A percentile compares a stretch with the other conserved stretches of the same genome.
Conservation (phyloP, 2,329 filamentous ascomycete species). For the Aspergillus persii region DNA sequence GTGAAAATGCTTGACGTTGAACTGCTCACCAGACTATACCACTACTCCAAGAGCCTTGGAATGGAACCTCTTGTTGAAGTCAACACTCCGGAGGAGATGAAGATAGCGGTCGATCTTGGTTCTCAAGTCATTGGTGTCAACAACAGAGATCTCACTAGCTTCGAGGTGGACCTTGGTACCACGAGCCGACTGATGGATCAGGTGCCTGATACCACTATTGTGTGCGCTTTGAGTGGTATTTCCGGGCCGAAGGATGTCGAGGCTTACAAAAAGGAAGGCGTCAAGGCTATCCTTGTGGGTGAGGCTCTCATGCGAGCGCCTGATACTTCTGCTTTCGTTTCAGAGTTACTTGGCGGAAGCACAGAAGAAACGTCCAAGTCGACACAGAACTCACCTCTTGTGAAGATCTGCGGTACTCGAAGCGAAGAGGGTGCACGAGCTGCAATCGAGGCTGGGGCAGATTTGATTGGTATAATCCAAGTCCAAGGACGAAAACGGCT, state of each 20-base stretch:
- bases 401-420: conserved; percentile 94
- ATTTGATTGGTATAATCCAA: conserved; percentile 89
- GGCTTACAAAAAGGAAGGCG: conserved; percentile 82
- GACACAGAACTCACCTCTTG: conserved; percentile 54
- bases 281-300: conserved; percentile 89
- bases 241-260: conserved; percentile 83
- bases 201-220: conserved; percentile 79
- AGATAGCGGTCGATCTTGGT: conserved; percentile 78
- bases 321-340: conserved; percentile 79
- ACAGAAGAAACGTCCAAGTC: conserved; percentile 20
- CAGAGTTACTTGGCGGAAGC: conserved; percentile 68
- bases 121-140: conserved; percentile 95
- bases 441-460: conserved; percentile 82
- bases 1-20: conserved; percentile 92
- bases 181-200: conserved; percentile 84
- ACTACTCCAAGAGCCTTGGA: conserved; percentile 82
- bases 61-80: conserved; percentile 99
- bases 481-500: conserved; percentile 78
- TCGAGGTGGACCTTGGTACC: conserved; percentile 92
- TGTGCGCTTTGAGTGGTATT: conserved; percentile 94
- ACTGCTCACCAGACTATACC: conserved; percentile 73
- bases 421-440: conserved; percentile 74
- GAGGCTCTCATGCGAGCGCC: conserved; percentile 93
- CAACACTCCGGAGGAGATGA: conserved; percentile 91
- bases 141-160: conserved; percentile 93